Base-by-base conservation (phyloP, 768 basidiomycete species). In the Mycena albidolilacea region DNA sequence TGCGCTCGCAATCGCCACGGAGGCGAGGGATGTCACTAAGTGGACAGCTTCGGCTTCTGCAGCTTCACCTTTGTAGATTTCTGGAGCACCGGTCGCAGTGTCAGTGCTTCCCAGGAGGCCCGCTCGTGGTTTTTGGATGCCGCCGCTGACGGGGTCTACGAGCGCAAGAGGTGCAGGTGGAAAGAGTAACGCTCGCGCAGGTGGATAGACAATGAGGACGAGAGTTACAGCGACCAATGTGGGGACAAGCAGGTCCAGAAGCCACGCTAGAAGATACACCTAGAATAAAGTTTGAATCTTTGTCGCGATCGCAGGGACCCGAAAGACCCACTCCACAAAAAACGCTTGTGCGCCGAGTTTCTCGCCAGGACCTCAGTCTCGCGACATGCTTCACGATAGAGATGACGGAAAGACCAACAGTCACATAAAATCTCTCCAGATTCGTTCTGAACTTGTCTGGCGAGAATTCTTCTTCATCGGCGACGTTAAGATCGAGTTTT, bases 361-460 rank as follows among this genome's bases (percentile, higher is more conserved):
- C 85, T 66, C 83, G 82, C 86, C 86, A 87, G 9, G 81, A 81
- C 15, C 84, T 78, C 5, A 87, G 73, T 38, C 85, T 76, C 17
- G 80, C 79, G 11, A 86, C 76, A 70, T 87, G 85, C 74, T 81
- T 84, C 7, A 77, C 77, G 59, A 82, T 77, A 46, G 64, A 67
- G 21, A 67, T 67, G 15, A 66, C 38, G 50, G 67, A 41, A 80
- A 80, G 41, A 77, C 81, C 78, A 55, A 86, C 80, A 7, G 81
- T 82, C 65, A 84, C 77, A 71, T 87, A 87, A 23, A 85, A 71
- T 3, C 86, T 73, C 75, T 86, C 86, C 7, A 86, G 70, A 57
- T 80, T 83, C 23, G 82, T 82, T 21, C 85, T 77, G 9, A 86
- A 78, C 75, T 85, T 86, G 73, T 86, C 86, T 0, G 85, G 82